Evolutionary conservation across 2,329 filamentous ascomycete genomes (phyloP), one percentile per base, ranked within the genome.

Genomic region (Exophiala alcalophila): DNA sequence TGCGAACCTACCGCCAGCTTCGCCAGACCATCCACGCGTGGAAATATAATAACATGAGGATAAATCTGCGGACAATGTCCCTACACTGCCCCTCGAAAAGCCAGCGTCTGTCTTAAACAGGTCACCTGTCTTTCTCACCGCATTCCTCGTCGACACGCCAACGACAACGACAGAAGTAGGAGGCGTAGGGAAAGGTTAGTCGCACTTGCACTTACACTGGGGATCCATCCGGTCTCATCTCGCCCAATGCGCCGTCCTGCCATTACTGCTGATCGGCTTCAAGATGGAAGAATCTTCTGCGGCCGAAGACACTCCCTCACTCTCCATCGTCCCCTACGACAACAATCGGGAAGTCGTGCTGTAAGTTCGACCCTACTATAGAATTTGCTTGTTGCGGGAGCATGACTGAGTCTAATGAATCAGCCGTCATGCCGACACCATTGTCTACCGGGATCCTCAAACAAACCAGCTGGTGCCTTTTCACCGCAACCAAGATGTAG

Each of bases 381-480:
- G 23, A 29, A 5, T 28, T 5, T 21, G 12, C 14, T 12, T 9
- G 15, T n/a, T 15, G 3, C 9, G 16, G 30, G 39, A 7, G 27
- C 33, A 32, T 20, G 54, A 42, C 11, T 31, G 27, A 35, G 28
- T 36, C 3, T 18, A 26, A 30, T 27, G 33, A 33, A 38, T 16
- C 58, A 97, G 92, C 38, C 92, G 91, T 50, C 89, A 96, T 64
- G 85, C 87, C 60, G 88, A 95, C 68, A 84, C 90, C 15, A 82
- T 98, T 44, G 92, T 98, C 30, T 82, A 97, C 25, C 90, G 86
- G 60, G 91, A 98, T 67, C 85, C 82, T 32, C 75, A 80, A 20
- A 95, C 90, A 5, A 84, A 83, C 52, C 86, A 90, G 57, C 80
- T 98, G 52, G 83, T 86, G 49, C 81, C 76, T 56, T 72, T 75